Evolutionary conservation across 352 stramenopile species (phyloP), one percentile per base, ranked within the genome.

Genomic region (Phytophthora capsici): DNA sequence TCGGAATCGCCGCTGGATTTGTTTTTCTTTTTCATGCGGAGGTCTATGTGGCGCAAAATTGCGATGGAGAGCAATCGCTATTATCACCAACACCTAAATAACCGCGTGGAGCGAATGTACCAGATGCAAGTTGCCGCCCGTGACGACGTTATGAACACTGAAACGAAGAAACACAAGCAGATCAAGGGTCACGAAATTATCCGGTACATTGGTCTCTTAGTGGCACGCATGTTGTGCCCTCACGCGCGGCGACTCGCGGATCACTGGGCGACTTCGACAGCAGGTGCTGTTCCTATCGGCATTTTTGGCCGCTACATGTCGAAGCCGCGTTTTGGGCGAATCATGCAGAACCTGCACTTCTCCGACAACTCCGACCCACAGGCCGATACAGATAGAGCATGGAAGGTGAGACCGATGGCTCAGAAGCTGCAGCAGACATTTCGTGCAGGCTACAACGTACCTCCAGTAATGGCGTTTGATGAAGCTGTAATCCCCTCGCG

Each of bases 301-400:
- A 61, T 54, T 6, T 70, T 70, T 14, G 41, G 47, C n/a, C 53
- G 54, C 14, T 64, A 57, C 48, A 65, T 70, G 62, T 23, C 46
- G 0, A 57, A 57, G 28, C 20, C 16, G 4, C 38, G 47, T 9
- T 65, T 70, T 34, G 53, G 44, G 0, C 41, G 19, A 14, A 55
- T 58, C 17, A 63, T 63, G 36, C 49, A 62, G 44, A 69, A 70
- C 32, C 14, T 65, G 6, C 54, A 70, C 32, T 70, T 70, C 16
- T 69, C 54, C 2, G 10, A 63, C 36, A 63, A 52, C n/a, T 0
- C 40, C 1, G 38, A 57, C 34, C 8, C 36, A 5, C 34, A 22
- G 14, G 58, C 58, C 0, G 50, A 38, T 2, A 60, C 20, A 5
- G 58, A 66, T 13, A 13, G 49, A 36, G 58, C 49, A 2, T 66